A percentile compares a stretch with the other conserved stretches of the same genome.
These are phyloP conservation scores for Cyclaneusma minus DNA, from an alignment of 2,329 filamentous ascomycete species.

Conservation along the genomic window DNA sequence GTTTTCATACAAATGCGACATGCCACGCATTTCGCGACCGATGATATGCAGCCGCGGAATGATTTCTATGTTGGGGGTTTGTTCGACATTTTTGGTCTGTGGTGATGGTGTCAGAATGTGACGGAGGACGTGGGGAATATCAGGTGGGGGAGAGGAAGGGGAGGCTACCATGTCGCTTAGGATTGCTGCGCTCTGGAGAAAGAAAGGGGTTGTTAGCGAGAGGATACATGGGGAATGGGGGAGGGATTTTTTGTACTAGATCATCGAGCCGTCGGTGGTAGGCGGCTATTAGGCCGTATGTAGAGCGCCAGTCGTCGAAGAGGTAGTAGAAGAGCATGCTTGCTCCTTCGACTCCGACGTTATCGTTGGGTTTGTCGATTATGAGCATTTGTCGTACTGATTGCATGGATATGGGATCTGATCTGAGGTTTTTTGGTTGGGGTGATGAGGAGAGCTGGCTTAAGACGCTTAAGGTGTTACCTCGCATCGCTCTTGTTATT, in stretches of 20 bases:
- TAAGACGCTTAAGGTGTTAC: slow-evolving; percentile 45
- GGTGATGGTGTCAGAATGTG: slow-evolving; percentile 10
- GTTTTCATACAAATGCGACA: slow-evolving; percentile 43
- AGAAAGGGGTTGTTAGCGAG: slow-evolving; percentile 8
- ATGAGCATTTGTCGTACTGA: slow-evolving; percentile 14
- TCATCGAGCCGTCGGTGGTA: slow-evolving; percentile 30
- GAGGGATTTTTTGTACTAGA: slow-evolving; percentile 33
- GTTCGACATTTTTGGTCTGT: slow-evolving; percentile 19
- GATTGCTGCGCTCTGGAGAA: slow-evolving; percentile 10
- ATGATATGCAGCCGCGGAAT: slow-evolving; percentile 41
- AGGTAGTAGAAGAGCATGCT: slow-evolving; percentile 50
- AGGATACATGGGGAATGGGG: not conserved
- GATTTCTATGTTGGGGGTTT: slow-evolving; percentile 31
- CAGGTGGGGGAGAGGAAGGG: slow-evolving; percentile 1
- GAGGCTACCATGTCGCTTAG: slow-evolving; percentile 15
- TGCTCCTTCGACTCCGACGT: slow-evolving; percentile 29
- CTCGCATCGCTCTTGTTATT: slow-evolving; percentile 23
- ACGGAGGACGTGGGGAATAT: slow-evolving; percentile 1
- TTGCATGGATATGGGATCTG: slow-evolving; percentile 16
- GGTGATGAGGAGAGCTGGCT: slow-evolving; percentile 40
- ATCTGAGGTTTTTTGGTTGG: slow-evolving; percentile 9
- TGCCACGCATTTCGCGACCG: slow-evolving; percentile 41
- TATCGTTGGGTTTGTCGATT: slow-evolving; percentile 14
- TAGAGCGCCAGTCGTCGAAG: slow-evolving; percentile 50
- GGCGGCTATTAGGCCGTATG: slow-evolving; percentile 35